These are phyloP conservation scores for Calycina marina DNA, from an alignment of 2,329 filamentous ascomycete species.

Conservation along the genomic window DNA sequence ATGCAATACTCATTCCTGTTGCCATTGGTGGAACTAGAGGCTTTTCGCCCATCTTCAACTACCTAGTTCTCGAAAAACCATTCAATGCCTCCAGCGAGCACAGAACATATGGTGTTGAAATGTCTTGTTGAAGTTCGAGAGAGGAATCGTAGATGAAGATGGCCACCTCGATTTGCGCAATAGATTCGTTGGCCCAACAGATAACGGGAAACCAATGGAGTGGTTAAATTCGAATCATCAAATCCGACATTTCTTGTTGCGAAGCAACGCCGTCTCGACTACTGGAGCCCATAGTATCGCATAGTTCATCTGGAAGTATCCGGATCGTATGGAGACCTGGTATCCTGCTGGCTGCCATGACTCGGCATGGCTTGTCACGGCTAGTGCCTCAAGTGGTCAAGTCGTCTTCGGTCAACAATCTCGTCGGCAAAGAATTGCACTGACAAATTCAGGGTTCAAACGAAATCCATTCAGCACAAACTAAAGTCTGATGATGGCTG, in stretches of 20 bases:
- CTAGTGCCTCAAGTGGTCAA: constrained; percentile 26
- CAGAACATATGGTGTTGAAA: constrained; percentile 1
- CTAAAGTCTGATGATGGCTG: constrained; percentile 27
- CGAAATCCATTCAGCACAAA: constrained; percentile 33
- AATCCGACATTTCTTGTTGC: constrained; percentile 36
- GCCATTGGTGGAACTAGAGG: constrained; percentile 8
- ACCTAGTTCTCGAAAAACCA: constrained; percentile 5
- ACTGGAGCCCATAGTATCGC: constrained; percentile 31
- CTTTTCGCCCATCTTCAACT: constrained; percentile 9
- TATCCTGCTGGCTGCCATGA: constrained; percentile 40
- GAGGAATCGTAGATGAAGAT: constrained; percentile 30
- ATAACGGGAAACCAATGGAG: constrained; percentile 34
- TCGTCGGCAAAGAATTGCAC: constrained; percentile 29
- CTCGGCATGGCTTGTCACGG: too few species aligned
- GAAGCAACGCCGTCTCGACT: constrained; percentile 39
- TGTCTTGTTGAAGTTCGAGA: constrained; percentile 4
- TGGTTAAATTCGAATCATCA: constrained; percentile 32
- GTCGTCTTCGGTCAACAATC: too few species aligned
- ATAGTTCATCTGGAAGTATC: constrained; percentile 30
- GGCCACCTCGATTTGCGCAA: constrained; percentile 40
- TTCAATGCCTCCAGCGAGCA: constrained; percentile 2
- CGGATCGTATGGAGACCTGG: constrained; percentile 37
- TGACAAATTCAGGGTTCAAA: constrained; percentile 39
- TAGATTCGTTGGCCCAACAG: constrained; percentile 36
- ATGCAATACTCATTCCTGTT: constrained; percentile 11